Base-by-base conservation (phyloP, 2,329 filamentous ascomycete species). In the Laburnicola sp. region DNA sequence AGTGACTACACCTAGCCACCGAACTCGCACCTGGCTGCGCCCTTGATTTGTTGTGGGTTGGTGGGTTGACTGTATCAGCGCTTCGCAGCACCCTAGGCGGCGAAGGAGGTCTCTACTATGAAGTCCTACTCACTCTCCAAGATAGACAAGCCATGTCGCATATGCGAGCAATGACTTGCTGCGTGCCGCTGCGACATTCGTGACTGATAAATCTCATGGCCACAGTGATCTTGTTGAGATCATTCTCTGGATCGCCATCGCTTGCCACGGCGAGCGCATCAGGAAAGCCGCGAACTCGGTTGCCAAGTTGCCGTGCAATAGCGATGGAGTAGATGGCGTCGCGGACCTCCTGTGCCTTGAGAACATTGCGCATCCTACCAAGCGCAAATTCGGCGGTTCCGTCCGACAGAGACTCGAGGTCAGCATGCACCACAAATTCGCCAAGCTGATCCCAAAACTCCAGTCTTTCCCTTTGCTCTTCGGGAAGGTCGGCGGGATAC, bases 301-400 rank as follows among this genome's bases (percentile, higher is more conserved):
- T 84, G 39, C 88, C 86, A 43, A 91, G 79, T 56, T 92, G 85
- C 25, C 91, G 85, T 11, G 88, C 85, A 48, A 96, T 84, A 6
- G 89, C 89, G 58, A 96, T 87, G 0, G 89, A 94, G 74, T 96
- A 96, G 50, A 97, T 83, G 16, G 96, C 87, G 69, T 97, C 91
- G 46, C 92, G 85, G 64, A 93, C 94, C 74, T 97, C 92, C 23
- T 87, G 83, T 41, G 87, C 87, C 60, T 91, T 88, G 9, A 96
- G 80, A 22, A 93, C 79, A 49, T 81, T 81, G 28, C 90, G 85
- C 71, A 91, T 83, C 45, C 80, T 80, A 3, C 73, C 73, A 27
- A 96, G 76, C 1, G 84, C 82, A 25, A 85, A 81, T 46, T 91
- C 86, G 31, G 90, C 82, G 47, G 81, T 78, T 60, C 80, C 83